Percentiles rank a stretch among this genome's conserved stretches.
Conservation (phyloP, 2,329 filamentous ascomycete genomes). For the Hirsutella rhossiliensis region DNA sequence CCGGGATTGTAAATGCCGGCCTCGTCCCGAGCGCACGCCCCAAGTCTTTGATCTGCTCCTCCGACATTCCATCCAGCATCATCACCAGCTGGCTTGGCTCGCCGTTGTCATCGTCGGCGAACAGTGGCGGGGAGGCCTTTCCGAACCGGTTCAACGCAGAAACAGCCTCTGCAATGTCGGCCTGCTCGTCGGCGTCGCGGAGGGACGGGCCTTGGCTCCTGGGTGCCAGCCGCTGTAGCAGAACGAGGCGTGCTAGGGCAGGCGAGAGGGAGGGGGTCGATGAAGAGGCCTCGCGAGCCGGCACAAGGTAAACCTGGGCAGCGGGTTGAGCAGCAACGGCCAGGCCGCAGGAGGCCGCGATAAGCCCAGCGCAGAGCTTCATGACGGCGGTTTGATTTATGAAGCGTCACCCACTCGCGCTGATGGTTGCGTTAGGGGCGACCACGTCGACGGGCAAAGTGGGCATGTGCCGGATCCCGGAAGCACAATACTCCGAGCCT, state of each 20-base stretch:
- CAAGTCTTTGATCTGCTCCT: constrained; percentile 31
- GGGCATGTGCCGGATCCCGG: constrained; percentile 12
- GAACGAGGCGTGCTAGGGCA: constrained; percentile 43
- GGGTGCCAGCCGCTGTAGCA: constrained; percentile 43
- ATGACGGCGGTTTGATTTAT: constrained; percentile 21
- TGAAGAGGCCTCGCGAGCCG: constrained; percentile 14
- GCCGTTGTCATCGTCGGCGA: constrained; percentile 23
- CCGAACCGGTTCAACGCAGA: constrained; percentile 49
- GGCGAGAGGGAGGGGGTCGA: constrained; percentile 32
- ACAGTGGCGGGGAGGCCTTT: constrained; percentile 36
- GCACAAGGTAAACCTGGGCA: constrained; percentile 44
- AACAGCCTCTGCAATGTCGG: constrained; percentile 35
- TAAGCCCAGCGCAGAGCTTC: constrained; percentile 29
- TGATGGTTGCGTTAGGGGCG: background rate
- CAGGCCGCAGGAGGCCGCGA: constrained; percentile 24
- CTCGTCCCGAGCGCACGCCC: constrained; percentile 21
- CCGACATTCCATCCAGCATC: constrained; percentile 43
- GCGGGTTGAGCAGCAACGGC: constrained; percentile 24
- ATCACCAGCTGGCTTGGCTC: constrained; percentile 44
- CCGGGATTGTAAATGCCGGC: constrained; percentile 37
- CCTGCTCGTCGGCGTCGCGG: constrained; percentile 29
- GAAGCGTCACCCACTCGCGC: constrained; percentile 19
- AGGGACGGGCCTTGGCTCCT: constrained; percentile 34
- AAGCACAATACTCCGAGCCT: constrained; percentile 12
- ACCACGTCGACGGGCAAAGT: background rate